phyloP scores from a whole-genome alignment of 2,329 filamentous ascomycete genomes.

The Diplodia seriata region DNA sequence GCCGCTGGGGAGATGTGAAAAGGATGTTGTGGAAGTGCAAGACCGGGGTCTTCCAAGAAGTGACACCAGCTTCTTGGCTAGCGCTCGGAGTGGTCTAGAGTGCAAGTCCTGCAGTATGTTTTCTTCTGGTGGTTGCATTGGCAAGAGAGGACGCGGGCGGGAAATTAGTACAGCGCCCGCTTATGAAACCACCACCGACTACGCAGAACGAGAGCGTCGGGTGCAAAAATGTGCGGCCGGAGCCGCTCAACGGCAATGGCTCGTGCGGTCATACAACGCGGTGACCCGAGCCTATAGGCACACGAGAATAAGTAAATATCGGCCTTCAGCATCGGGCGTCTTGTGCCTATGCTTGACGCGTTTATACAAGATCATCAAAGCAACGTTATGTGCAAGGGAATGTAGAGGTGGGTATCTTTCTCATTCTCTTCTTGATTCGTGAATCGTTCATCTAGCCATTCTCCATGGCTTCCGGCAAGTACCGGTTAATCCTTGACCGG shows the following conservation, averaged over 20 bases:
- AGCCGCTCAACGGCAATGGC: neutral
- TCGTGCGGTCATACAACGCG: neutral
- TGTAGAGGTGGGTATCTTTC: conserved; percentile 14
- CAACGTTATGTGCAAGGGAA: neutral
- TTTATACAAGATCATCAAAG: neutral
- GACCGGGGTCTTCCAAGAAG: neutral
- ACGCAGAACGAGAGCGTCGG: neutral
- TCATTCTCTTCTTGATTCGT: conserved; percentile 10
- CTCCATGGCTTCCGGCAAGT: neutral
- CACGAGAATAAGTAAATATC: neutral
- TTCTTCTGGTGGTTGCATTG: neutral
- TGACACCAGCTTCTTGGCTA: neutral
- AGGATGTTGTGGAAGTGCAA: neutral
- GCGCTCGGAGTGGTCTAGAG: neutral
- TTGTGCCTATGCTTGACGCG: neutral
- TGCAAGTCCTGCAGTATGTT: neutral
- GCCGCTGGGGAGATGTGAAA: neutral
- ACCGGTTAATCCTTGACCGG: conserved; percentile 12
- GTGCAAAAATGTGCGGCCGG: neutral
- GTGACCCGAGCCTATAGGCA: neutral
- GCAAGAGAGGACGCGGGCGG: neutral
- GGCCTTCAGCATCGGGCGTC: neutral
- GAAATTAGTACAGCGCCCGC: neutral
- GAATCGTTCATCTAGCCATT: conserved; percentile 8
- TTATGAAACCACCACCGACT: neutral